These are phyloP conservation scores for Colletotrichum nymphaeae DNA, from an alignment of 2,329 filamentous ascomycete genomes.

Conservation along the genomic window DNA sequence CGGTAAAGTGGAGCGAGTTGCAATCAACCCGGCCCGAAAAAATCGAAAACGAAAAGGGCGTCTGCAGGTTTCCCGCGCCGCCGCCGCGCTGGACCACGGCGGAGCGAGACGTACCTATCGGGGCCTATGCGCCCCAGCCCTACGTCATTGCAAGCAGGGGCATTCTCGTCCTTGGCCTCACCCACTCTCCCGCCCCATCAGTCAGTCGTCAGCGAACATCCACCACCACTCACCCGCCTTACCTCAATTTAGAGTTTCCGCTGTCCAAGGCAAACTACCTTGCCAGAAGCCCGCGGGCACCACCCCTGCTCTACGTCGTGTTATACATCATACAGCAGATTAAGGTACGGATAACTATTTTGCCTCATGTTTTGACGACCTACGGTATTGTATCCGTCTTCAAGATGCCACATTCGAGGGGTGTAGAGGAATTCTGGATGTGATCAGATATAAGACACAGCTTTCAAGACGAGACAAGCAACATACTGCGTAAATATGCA, in stretches of 20 bases:
- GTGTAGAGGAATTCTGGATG: not conserved
- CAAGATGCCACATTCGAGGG: not conserved
- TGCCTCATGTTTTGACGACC: not conserved
- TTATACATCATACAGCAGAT: too few relatives aligned
- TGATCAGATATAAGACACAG: not conserved
- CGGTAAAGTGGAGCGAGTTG: not conserved
- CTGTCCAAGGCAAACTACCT: not conserved
- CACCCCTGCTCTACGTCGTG: not conserved
- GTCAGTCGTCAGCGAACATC: not conserved
- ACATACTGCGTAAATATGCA: not conserved
- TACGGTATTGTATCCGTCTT: not conserved
- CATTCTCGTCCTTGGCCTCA: not conserved
- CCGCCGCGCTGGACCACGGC: not conserved
- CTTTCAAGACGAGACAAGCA: not conserved
- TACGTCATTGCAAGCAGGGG: slow-evolving; percentile 26
- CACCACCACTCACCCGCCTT: not conserved
- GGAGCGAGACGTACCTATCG: not conserved
- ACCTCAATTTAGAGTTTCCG: slow-evolving; percentile 17
- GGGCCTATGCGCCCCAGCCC: not conserved
- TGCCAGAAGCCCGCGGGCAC: not conserved
- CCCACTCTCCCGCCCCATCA: not conserved
- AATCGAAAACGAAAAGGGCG: not conserved
- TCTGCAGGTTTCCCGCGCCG: not conserved
- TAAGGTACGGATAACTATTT: not conserved
- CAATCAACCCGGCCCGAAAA: slow-evolving; percentile 4